A percentile compares a stretch with the other conserved stretches of the same genome.
phyloP scores from a whole-genome alignment of 2,329 filamentous ascomycete genomes.

The Corniculantispora saksenae region DNA sequence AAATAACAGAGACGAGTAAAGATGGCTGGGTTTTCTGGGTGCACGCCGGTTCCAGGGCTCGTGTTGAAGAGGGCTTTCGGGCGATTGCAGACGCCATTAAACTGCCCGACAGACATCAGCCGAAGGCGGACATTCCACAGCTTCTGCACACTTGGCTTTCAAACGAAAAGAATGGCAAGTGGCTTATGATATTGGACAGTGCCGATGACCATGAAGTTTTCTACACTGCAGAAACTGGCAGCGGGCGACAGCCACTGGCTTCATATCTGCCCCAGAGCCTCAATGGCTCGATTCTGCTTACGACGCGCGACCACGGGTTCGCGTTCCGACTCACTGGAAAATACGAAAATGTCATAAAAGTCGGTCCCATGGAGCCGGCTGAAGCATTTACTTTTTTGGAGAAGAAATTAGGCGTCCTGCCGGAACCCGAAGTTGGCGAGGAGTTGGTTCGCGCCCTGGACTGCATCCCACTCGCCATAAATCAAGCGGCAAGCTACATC shows the following conservation, averaged over 20 bases:
- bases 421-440: slow-evolving; percentile 20
- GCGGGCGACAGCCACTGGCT: slow-evolving; percentile 21
- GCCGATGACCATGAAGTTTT: slow-evolving; percentile 35
- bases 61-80: slow-evolving; percentile 35
- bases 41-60: slow-evolving; percentile 31
- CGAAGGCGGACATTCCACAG: slow-evolving; percentile 25
- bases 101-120: slow-evolving; percentile 29
- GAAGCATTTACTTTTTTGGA: slow-evolving; percentile 34
- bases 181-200: slow-evolving; percentile 40
- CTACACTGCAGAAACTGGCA: slow-evolving; percentile 22
- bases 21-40: slow-evolving; percentile 36
- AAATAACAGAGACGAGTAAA: background rate
- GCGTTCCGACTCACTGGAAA: slow-evolving; percentile 25
- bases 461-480: slow-evolving; percentile 36
- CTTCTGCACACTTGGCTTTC: slow-evolving; percentile 35
- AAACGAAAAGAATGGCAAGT: slow-evolving; percentile 30
- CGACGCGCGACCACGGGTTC: slow-evolving; percentile 26
- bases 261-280: slow-evolving; percentile 30
- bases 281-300: slow-evolving; percentile 34
- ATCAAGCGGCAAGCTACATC: slow-evolving; percentile 38
- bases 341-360: slow-evolving; percentile 25
- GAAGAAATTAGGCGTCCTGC: slow-evolving; percentile 25
- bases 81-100: slow-evolving; percentile 33
- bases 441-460: slow-evolving; percentile 32
- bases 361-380: slow-evolving; percentile 30